Percentiles rank a stretch among this genome's conserved stretches.
Conservation (phyloP, 2,329 filamentous ascomycete species). For the Cryphonectria radicalis region DNA sequence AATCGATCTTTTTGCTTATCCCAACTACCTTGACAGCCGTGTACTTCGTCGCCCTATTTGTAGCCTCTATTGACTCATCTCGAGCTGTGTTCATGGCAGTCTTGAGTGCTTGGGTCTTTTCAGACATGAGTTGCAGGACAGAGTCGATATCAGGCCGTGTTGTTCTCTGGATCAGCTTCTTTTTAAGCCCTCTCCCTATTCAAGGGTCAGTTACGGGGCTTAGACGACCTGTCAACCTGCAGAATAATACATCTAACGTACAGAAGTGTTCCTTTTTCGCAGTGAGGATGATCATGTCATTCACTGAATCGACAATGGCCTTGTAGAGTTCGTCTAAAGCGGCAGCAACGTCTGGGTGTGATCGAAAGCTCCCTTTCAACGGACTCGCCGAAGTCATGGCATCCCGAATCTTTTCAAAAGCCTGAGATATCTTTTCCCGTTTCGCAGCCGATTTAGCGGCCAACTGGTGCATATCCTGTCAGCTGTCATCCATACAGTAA, state of each 20-base stretch:
- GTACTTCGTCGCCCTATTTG: not conserved
- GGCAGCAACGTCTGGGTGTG: not conserved
- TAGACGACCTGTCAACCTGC: too few relatives aligned
- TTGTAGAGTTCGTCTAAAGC: not conserved
- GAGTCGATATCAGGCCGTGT: not conserved
- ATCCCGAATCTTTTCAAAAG: not conserved
- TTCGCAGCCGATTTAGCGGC: not conserved
- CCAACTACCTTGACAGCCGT: not conserved
- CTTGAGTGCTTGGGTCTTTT: not conserved
- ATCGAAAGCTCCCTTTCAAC: not conserved
- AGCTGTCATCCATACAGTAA: not conserved
- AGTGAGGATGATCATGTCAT: not conserved
- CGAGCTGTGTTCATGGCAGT: not conserved
- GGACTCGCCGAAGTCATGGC: not conserved
- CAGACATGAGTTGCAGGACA: not conserved
- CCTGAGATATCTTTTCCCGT: not conserved
- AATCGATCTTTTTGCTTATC: not conserved
- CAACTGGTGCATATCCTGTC: not conserved
- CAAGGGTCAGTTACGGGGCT: not conserved
- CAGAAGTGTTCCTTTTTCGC: not conserved
- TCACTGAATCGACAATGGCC: not conserved
- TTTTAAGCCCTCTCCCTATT: not conserved
- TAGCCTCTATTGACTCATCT: not conserved
- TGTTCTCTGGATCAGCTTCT: not conserved
- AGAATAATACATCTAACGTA: not conserved